Base-by-base conservation (phyloP, 306 rosid genomes). In the Lathyrus aphaca region DNA sequence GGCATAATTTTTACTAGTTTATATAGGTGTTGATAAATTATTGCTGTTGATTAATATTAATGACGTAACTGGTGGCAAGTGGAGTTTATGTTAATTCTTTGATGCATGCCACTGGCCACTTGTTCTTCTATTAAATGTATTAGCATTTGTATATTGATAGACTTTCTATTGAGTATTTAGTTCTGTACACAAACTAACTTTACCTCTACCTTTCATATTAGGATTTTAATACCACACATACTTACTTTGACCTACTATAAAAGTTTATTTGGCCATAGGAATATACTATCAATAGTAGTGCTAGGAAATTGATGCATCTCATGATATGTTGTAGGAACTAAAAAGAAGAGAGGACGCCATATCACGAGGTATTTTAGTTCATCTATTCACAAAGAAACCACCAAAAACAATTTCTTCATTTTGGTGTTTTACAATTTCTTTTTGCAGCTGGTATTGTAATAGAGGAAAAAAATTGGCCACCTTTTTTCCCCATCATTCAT, bases 391-490 rank as follows among this genome's bases (percentile, higher is more conserved):
- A 17, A 35, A 13, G 30, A 74, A 51, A 32, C 43, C 40, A 25
- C 56, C 21, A n/a, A 4, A 40, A 75, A 46, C 39, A 40, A 66
- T 55, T 18, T 66, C 16, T 44, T 11, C 55, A 19, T 39, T 61
- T 67, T 77, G 51, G n/a, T 40, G 42, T 62, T 67, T 21, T 42
- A 32, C 57, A 10, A 10, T 29, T 75, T 64, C 27, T 59, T 16
- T 62, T 81, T 73, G 78, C 95, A 95, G 97, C 92, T 79, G 97
- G 97, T 64, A 72, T 88, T 77, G 83, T 83, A 17, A 73, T 86
- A 68, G 95, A 87, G 85, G 97, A 91, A 58, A 95, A 95, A 81
- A 95, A 87, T 55, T 95, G 96, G 96, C 97, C 99, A 39, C 95
- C 97, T 27, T 91, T 88, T 84, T 84, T 77, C 2, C 99, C 97